These are phyloP conservation scores for Rhodotorula glutinis DNA, from an alignment of 1,284 basidiomycete species.

Conservation along the genomic window DNA sequence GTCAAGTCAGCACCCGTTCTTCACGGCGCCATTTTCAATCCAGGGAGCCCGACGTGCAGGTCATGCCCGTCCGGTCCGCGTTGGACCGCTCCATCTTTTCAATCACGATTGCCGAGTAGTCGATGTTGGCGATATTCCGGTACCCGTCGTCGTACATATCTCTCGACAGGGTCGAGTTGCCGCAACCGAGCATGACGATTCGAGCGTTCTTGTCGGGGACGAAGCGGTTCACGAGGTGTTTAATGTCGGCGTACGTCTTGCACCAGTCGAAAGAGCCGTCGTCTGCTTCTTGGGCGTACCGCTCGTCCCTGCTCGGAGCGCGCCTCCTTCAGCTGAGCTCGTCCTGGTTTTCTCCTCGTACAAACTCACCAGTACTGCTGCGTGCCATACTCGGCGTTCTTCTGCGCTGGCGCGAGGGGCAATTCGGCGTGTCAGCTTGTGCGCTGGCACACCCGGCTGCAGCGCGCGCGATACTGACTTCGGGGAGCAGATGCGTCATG, in stretches of 20 bases:
- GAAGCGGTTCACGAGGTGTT: conserved; percentile 58
- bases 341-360: not conserved
- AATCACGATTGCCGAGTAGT: conserved; percentile 77
- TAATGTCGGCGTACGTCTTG: conserved; percentile 59
- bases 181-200: conserved; percentile 86
- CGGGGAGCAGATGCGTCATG: not conserved
- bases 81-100: conserved; percentile 72
- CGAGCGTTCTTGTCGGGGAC: conserved; percentile 64
- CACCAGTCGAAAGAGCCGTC: conserved; percentile 76
- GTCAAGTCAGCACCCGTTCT: too few relatives aligned
- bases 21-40: too few relatives aligned
- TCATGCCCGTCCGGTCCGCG: conserved; percentile 64
- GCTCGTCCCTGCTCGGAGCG: conserved; percentile 54
- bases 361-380: conserved; percentile 63
- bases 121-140: conserved; percentile 75
- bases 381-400: conserved; percentile 70
- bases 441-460: not conserved
- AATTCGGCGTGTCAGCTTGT: not conserved
- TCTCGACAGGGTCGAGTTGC: conserved; percentile 62
- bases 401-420: conserved; percentile 11
- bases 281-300: conserved; percentile 64
- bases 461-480: not conserved
- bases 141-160: conserved; percentile 85
- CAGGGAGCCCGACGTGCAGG: too few relatives aligned
- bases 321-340: conserved; percentile 46